Evolutionary conservation across 1,139 yeast species (phyloP).

Genomic region (Pichia norvegensis): DNA sequence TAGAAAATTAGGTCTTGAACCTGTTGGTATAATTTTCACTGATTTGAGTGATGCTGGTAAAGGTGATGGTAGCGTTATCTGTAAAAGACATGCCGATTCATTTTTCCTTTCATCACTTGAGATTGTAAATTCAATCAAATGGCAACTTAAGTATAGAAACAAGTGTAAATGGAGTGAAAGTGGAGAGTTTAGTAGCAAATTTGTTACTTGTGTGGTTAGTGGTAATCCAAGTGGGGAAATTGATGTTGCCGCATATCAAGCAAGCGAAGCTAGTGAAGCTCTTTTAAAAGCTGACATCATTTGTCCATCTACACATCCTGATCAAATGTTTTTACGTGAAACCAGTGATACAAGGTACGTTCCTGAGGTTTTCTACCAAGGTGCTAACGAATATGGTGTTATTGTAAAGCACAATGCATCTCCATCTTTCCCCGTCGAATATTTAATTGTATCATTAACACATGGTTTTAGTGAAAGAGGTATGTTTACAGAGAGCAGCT

Average conservation of each 20-base stretch:
- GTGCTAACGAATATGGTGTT: slow-evolving; percentile 79
- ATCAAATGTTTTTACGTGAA: slow-evolving; percentile 73
- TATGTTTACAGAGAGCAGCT: slow-evolving; percentile 37
- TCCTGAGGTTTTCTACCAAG: slow-evolving; percentile 86
- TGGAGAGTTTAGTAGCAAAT: slow-evolving; percentile 77
- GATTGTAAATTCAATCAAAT: slow-evolving; percentile 72
- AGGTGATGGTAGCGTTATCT: slow-evolving; percentile 80
- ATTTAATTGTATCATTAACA: slow-evolving; percentile 75
- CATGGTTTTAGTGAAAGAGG: slow-evolving; percentile 80
- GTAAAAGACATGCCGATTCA: slow-evolving; percentile 89
- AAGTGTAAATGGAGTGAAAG: slow-evolving; percentile 54
- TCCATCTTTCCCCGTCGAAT: slow-evolving; percentile 95
- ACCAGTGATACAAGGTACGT: slow-evolving; percentile 71
- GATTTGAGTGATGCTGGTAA: slow-evolving; percentile 84
- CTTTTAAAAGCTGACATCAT: slow-evolving; percentile 80
- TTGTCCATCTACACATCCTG: slow-evolving; percentile 85
- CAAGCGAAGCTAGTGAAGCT: slow-evolving; percentile 80
- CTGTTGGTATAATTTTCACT: slow-evolving; percentile 81
- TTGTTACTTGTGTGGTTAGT: slow-evolving; percentile 85
- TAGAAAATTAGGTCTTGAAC: slow-evolving; percentile 50
- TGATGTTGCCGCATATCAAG: slow-evolving; percentile 88
- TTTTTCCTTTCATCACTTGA: slow-evolving; percentile 85
- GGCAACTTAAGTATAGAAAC: slow-evolving; percentile 66
- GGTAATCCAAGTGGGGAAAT: slow-evolving; percentile 85
- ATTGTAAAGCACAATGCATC: slow-evolving; percentile 85